A percentile compares a stretch with the other conserved stretches of the same genome.
Evolutionary conservation across 305 asterid species (phyloP).

Genomic region (Coffea humblotiana): DNA sequence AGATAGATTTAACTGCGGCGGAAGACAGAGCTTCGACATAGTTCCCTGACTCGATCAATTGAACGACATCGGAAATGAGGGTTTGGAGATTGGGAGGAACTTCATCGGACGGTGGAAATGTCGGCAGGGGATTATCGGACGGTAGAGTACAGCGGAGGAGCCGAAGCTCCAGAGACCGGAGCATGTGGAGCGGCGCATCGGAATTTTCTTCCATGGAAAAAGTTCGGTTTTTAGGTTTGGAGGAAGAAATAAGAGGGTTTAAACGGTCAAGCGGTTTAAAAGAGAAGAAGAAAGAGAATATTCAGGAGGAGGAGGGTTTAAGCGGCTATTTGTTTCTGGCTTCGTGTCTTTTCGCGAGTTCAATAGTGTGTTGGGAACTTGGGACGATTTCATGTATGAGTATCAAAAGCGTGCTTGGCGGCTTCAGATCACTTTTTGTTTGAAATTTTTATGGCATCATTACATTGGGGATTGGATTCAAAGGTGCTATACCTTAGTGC

Average conservation of each 20-base stretch:
- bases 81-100: conserved; percentile 8
- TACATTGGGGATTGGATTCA: no score
- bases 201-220: conserved; percentile 10
- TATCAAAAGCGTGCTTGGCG: no score
- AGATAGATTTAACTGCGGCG: conserved; percentile 18
- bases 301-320: not conserved
- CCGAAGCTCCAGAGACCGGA: conserved; percentile 62
- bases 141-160: conserved; percentile 65
- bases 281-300: not conserved
- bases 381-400: no score
- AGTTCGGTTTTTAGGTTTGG: not conserved
- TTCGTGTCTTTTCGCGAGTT: no score
- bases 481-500: no score
- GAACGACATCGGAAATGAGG: conserved; percentile 18
- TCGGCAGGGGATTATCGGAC: conserved; percentile 22
- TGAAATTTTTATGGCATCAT: no score
- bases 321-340: not conserved
- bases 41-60: conserved; percentile 28
- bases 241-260: conserved; percentile 4
- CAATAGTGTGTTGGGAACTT: no score
- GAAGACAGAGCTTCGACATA: conserved; percentile 30
- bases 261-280: not conserved
- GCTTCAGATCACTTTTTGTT: no score
- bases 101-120: not conserved
- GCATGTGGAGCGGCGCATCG: conserved; percentile 14